Base-by-base conservation (phyloP, 1,284 basidiomycete genomes). In the Cutaneotrichosporon cavernicola region DNA sequence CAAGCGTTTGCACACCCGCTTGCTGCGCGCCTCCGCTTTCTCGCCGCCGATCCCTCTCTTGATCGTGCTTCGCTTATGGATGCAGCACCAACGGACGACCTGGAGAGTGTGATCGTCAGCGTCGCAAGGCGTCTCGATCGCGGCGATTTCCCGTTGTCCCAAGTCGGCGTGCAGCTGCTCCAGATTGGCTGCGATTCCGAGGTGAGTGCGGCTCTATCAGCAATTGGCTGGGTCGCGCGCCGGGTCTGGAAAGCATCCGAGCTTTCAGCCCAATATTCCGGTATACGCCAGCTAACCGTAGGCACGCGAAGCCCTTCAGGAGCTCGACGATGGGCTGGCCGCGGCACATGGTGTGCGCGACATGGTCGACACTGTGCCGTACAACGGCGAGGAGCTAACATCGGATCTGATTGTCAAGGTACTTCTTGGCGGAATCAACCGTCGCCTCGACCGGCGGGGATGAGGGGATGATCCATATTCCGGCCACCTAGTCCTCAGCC, bases 161-260 rank as follows among this genome's bases (percentile, higher is more conserved):
- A 82, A 71, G 70, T 82, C 9, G 80, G 81, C 47, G 72, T 83
- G 30, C 78, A 80, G 65, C 76, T 83, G 61, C 65, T 82, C 30
- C 81, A 82, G 65, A 74, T 81, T 32, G 79, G 81, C 7, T 67
- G 77, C 49, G 76, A 76, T 53, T 16, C 66, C 0, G 73, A 75
- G 58, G 76, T 73, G 61, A 67, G 76, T 67, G 60, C 16, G 6
- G 26, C 50, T 9, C 13, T 6, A 16, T 5, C 50, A 31, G 22
- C 51, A 26, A 13, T 13, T 2, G 10, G 14, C 7, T 30, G 38
- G 26, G 34, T 36, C 34, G 2, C 2, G 11, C 34, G 34, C 7
- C 56, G 10, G 30, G 7, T 30, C 32, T 16, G 14, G 56, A 51
- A 13, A 22, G 8, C 21, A 26, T 26, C 49, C 26, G 26, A 26